Evolutionary conservation across 371 early-diverging fungal genomes (phyloP), one percentile per base, ranked within the genome.

Genomic region (Apophysomyces ossiformis): DNA sequence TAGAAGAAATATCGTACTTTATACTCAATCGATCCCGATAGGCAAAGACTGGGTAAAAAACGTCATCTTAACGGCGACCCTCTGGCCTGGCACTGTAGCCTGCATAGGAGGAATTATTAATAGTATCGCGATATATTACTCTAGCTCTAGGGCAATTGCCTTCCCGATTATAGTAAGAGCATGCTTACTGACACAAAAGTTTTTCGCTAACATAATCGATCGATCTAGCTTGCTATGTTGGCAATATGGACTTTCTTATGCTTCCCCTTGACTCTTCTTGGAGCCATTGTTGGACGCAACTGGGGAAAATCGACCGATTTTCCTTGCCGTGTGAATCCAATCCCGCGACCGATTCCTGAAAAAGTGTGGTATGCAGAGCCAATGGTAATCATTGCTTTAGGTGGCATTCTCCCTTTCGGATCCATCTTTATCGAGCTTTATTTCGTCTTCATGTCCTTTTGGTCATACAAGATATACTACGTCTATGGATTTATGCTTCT

Each of bases 401-500:
- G 89, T 13, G 94, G 94, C 37, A 69, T 95, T 16, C 75, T 95
- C n/a, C 95, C 93, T 0, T 95, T 95, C 73, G 91, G 83, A 0
- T 87, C 91, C 0, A 90, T 94, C 61, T 95, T 94, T 71, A 92
- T 95, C 70, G 95, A 95, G 81, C 86, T 93, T 62, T 93, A 93
- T 69, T 95, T 92, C 68, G 78, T 95, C 64, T 93, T 93, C 73
- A 87, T 92, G 21, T 91, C 92, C 1, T 93, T 95, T 69, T 95
- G 93, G 93, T 83, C 86, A 12, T 90, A 91, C 81, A 91, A 89
- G 76, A 87, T 90, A 56, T 95, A 93, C 69, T 93, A 93, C 66
- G 92, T 95, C 11, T 95, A 92, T 78, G 93, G 95, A 0, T 92
- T 93, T 63, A 87, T 92, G 81, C 65, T 93, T 61, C 76, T 93